phyloP scores from a whole-genome alignment of 257 asterid species.

The Solanum neorickii region DNA sequence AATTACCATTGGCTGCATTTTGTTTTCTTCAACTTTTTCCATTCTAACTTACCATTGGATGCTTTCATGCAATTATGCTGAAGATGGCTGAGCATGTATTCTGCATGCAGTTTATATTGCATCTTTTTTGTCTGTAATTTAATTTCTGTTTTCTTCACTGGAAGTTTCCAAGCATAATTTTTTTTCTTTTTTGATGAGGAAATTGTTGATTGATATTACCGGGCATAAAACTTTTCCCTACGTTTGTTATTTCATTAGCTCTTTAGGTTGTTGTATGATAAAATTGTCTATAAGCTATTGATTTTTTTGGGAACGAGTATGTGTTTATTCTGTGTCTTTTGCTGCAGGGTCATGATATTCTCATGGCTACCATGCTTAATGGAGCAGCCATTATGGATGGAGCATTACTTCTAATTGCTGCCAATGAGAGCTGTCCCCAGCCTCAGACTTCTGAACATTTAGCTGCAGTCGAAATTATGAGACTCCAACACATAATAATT shows the following conservation, averaged over 20 bases:
- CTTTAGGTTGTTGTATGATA: background rate
- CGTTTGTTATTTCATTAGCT: background rate
- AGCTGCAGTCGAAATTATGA: slow-evolving; percentile 97
- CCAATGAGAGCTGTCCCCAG: slow-evolving; percentile 93
- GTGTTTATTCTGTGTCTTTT: background rate
- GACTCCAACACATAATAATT: slow-evolving; percentile 79
- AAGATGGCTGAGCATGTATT: background rate
- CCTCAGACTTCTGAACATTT: slow-evolving; percentile 98
- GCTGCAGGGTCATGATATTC: slow-evolving; percentile 86
- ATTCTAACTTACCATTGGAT: background rate
- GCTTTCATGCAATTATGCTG: background rate
- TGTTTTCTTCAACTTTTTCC: background rate
- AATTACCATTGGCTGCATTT: background rate
- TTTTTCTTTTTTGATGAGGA: background rate
- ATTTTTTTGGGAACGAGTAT: background rate
- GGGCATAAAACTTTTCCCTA: background rate
- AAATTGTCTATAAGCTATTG: background rate
- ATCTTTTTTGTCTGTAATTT: background rate
- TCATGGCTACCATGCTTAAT: slow-evolving; percentile 98
- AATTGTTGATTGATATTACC: background rate
- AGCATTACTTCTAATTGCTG: slow-evolving; percentile 88
- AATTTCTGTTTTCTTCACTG: background rate
- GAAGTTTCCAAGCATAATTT: background rate
- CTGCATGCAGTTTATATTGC: background rate
- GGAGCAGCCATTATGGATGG: slow-evolving; percentile 99